These are phyloP conservation scores for Zygoascus hellenicus DNA, from an alignment of 1,139 yeast genomes.

Conservation along the genomic window DNA sequence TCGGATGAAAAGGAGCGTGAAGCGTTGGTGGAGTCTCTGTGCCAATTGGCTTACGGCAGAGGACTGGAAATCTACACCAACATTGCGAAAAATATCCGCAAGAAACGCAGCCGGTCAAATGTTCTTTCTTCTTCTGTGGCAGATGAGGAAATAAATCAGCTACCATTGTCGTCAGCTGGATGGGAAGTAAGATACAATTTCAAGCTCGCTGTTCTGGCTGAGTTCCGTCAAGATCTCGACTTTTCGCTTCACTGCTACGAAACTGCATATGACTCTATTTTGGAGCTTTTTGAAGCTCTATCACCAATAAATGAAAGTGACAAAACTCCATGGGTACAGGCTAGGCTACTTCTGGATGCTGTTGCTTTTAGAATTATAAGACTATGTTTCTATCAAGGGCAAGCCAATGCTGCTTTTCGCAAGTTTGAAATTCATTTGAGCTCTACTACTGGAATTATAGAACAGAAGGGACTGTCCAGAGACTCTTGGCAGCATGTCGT, in stretches of 20 bases:
- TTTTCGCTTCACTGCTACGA: slow-evolving; percentile 45
- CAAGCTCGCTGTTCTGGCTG: slow-evolving; percentile 45
- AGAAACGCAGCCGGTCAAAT: slow-evolving; percentile 26
- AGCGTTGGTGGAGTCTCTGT: slow-evolving; percentile 36
- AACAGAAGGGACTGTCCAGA: slow-evolving; percentile 19
- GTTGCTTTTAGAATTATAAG: slow-evolving; percentile 59
- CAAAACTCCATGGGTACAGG: slow-evolving; percentile 38
- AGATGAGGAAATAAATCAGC: slow-evolving; percentile 5
- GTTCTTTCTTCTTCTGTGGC: slow-evolving; percentile 8
- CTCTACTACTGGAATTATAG: slow-evolving; percentile 37
- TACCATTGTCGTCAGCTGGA: slow-evolving; percentile 30
- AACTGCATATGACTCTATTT: slow-evolving; percentile 43
- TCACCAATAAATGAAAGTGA: slow-evolving; percentile 14
- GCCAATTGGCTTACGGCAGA: slow-evolving; percentile 37
- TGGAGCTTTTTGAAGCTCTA: slow-evolving; percentile 36
- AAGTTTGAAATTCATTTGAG: slow-evolving; percentile 61
- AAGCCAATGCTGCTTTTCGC: slow-evolving; percentile 52
- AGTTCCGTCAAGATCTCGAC: slow-evolving; percentile 43
- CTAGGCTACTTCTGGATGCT: slow-evolving; percentile 51
- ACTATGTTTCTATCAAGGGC: slow-evolving; percentile 55
- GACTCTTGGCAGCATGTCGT: slow-evolving; percentile 32
- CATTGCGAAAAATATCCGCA: slow-evolving; percentile 37
- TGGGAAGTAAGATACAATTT: slow-evolving; percentile 48
- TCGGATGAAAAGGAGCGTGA: slow-evolving; percentile 37
- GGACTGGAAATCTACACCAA: slow-evolving; percentile 40